phyloP scores from a whole-genome alignment of 164 flowering plant species.

The Brasenia schreberi region DNA sequence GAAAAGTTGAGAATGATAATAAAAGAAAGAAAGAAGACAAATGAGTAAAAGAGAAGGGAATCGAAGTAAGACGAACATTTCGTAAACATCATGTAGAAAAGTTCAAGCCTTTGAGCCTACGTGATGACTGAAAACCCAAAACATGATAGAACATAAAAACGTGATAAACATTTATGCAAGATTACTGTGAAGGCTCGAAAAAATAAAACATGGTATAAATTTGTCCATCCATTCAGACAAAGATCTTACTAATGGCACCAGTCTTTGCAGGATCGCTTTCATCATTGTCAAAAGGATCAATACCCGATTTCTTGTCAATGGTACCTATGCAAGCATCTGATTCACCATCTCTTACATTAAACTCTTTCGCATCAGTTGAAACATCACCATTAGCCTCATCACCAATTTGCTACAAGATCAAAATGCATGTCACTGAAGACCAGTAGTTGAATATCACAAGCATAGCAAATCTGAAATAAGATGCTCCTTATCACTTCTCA shows the following conservation, averaged over 20 bases:
- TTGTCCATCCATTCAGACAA: neutral
- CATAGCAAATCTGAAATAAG: neutral
- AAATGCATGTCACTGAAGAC: neutral
- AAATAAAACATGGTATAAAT: too few relatives aligned
- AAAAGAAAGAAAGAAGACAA: too few relatives aligned
- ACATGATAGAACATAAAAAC: too few relatives aligned
- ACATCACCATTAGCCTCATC: conserved; percentile 18
- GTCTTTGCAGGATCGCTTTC: conserved; percentile 60
- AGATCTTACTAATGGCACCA: conserved; percentile 67
- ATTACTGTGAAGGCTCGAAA: too few relatives aligned
- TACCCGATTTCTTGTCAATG: conserved; percentile 26
- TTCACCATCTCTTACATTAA: conserved; percentile 8
- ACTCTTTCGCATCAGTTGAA: conserved; percentile 13
- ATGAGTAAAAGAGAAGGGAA: too few relatives aligned
- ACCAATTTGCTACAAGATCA: conserved; percentile 31
- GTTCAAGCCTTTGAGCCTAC: too few relatives aligned
- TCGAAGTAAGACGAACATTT: too few relatives aligned
- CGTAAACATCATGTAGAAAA: too few relatives aligned
- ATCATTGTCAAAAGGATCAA: conserved; percentile 60
- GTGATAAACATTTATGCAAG: too few relatives aligned
- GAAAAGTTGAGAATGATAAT: too few relatives aligned
- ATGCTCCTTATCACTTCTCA: neutral
- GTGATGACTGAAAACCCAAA: too few relatives aligned
- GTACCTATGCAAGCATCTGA: conserved; percentile 11
- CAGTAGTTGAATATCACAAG: neutral